Evolutionary conservation across 164 flowering plant genomes (phyloP), one percentile per base, ranked within the genome.

Genomic region (Vitis amurensis): DNA sequence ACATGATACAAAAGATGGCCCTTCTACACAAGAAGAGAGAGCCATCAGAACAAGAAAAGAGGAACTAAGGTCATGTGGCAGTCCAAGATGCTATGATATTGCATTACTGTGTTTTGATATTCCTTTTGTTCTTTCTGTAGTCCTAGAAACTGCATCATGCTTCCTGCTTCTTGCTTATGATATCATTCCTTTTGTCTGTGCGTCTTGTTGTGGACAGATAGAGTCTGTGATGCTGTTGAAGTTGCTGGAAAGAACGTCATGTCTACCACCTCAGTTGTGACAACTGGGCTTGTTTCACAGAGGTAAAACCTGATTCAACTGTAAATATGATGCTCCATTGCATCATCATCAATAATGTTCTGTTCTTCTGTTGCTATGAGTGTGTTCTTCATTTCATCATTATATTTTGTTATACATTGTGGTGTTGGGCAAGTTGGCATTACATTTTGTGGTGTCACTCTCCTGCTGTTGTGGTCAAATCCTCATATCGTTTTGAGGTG

Each of bases 211-310:
- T 55, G 5, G 50, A 71, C 84, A 90, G 98, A 75, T 64, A 92
- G 83, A 73, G 85, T 94, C 1, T 89, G 89, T 71, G 98, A 92
- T 82, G 98, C 98, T 48, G 87, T 87, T 72, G 99, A 94, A 80
- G 89, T 91, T 11, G 87, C 95, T 68, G 95, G 97, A 62, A 91
- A 75, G 81, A 91, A 87, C 69, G 92, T 94, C 61, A 76, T 94
- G 90, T 87, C 97, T 4, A 92, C 99, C n/a, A 64, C 97, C 16
- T 85, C 97, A 2, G 81, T 72, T 61, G 97, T 94, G 68, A 92
- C 97, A 19, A 89, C 97, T 4, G 90, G 85, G 31, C 88, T 94
- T 37, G 96, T 94, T 68, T 82, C 88, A 2, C 90, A 87, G 11
- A 92, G 84, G 97, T 91, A 84, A 62, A 31, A 61, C 48, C 73